These are phyloP conservation scores for Hypoxylon fragiforme DNA, from an alignment of 495 filamentous ascomycete genomes.

Conservation along the genomic window DNA sequence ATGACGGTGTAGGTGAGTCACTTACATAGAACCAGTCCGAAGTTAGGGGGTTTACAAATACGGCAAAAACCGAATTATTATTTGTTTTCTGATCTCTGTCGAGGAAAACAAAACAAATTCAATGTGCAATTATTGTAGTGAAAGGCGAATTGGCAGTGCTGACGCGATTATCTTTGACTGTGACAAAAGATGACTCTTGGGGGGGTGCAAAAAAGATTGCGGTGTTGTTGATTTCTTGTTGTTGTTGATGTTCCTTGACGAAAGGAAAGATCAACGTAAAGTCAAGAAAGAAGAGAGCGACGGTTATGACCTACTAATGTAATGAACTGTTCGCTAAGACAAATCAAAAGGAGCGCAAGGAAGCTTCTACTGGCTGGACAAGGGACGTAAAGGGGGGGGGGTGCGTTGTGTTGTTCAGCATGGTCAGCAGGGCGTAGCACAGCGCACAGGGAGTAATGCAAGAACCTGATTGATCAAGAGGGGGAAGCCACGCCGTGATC, in stretches of 20 bases:
- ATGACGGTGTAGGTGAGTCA: conserved; percentile 45
- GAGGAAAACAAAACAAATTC: conserved; percentile 38
- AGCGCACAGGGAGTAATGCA: conserved; percentile 26
- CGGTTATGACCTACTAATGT: conserved; percentile 34
- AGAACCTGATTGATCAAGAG: conserved; percentile 20
- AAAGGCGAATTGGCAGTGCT: conserved; percentile 49
- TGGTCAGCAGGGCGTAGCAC: conserved; percentile 29
- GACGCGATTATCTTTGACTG: conserved; percentile 56
- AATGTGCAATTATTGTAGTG: neutral
- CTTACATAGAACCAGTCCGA: conserved; percentile 43
- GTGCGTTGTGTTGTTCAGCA: conserved; percentile 18
- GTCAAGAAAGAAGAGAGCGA: conserved; percentile 15
- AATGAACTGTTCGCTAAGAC: conserved; percentile 21
- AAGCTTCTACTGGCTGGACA: conserved; percentile 18
- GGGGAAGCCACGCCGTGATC: conserved; percentile 12
- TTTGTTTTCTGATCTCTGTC: conserved; percentile 38
- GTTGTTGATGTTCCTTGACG: conserved; percentile 49
- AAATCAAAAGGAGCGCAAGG: conserved; percentile 12
- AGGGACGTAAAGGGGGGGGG: conserved; percentile 1
- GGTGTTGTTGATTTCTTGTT: conserved; percentile 46
- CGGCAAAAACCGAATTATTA: conserved; percentile 41
- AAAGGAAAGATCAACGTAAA: conserved; percentile 39
- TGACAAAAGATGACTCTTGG: conserved; percentile 57
- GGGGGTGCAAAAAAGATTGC: conserved; percentile 44
- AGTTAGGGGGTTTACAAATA: conserved; percentile 40